These are phyloP conservation scores for Baorangia bicolor DNA, from an alignment of 768 basidiomycete genomes.

Conservation along the genomic window DNA sequence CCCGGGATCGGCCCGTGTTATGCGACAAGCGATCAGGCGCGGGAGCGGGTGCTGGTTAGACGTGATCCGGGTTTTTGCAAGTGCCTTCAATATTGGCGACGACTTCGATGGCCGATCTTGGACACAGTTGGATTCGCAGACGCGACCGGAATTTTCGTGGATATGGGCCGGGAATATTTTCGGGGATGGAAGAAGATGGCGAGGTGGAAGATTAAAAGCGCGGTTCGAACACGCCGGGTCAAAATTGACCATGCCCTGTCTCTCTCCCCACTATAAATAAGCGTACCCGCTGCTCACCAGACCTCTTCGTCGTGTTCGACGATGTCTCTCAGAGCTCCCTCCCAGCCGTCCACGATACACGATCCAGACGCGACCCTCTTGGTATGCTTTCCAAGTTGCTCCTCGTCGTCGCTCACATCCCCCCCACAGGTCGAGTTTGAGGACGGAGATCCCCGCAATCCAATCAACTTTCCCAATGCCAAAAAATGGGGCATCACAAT, in stretches of 20 bases:
- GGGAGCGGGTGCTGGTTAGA: not conserved
- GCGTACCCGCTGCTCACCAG: not conserved
- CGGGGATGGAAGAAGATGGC: constrained; percentile 6
- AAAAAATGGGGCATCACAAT: constrained; percentile 45
- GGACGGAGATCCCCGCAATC: constrained; percentile 39
- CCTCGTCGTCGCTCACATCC: not conserved
- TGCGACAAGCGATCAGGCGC: not conserved
- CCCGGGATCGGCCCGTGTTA: not conserved
- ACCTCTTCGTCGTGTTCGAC: not conserved
- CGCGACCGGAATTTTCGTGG: not conserved
- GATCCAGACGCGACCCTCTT: constrained; percentile 11
- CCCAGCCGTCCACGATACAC: constrained; percentile 18
- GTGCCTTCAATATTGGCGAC: constrained; percentile 1
- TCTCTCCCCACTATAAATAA: constrained; percentile 14
- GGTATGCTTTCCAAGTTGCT: constrained; percentile 5
- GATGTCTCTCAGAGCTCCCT: constrained; percentile 12
- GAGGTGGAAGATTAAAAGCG: not conserved
- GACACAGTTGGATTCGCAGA: constrained; percentile 11
- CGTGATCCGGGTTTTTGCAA: not conserved
- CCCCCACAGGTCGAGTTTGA: constrained; percentile 40
- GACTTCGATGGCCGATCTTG: constrained; percentile 13
- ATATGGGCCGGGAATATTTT: not conserved
- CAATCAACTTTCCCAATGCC: constrained; percentile 35
- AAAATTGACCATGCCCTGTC: constrained; percentile 13
- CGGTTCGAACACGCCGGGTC: not conserved